Evolutionary conservation across 495 filamentous ascomycete genomes (phyloP).

Genomic region (Clohesyomyces aquaticus): DNA sequence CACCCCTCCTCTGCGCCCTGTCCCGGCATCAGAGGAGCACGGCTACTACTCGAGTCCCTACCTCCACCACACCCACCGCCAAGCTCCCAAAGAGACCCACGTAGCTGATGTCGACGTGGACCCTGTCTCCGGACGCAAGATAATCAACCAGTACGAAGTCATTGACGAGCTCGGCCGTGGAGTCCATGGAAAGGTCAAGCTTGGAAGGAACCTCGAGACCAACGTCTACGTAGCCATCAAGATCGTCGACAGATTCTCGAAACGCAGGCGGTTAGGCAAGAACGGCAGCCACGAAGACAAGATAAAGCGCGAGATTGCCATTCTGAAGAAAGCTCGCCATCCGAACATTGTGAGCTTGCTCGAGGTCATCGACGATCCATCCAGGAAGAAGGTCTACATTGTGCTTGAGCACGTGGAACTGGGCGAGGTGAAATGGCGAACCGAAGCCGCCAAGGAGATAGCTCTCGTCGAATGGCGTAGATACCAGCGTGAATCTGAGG

Average conservation of each 20-base stretch:
- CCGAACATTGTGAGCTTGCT: conserved; percentile 91
- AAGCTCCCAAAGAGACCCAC: conserved; percentile 64
- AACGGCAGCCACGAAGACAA: conserved; percentile 80
- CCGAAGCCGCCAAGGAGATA: conserved; percentile 77
- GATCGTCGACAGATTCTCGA: conserved; percentile 95
- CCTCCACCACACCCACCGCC: conserved; percentile 49
- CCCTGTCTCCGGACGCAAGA: conserved; percentile 83
- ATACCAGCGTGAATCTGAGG: conserved; percentile 69
- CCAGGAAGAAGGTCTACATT: conserved; percentile 96
- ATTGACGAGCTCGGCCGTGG: conserved; percentile 94
- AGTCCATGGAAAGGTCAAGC: conserved; percentile 65
- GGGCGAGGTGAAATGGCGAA: conserved; percentile 92
- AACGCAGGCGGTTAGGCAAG: conserved; percentile 84
- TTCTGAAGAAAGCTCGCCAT: conserved; percentile 96
- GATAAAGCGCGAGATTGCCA: conserved; percentile 95
- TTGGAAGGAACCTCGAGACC: conserved; percentile 66
- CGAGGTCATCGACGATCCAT: conserved; percentile 96
- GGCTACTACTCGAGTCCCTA: conserved; percentile 50
- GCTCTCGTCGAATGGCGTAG: conserved; percentile 79
- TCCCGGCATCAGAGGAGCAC: conserved; percentile 34
- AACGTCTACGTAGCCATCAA: conserved; percentile 78
- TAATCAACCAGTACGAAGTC: conserved; percentile 96
- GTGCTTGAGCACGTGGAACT: conserved; percentile 92
- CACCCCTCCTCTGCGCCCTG: conserved; percentile 33
- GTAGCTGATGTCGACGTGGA: conserved; percentile 88